Evolutionary conservation across 2,329 filamentous ascomycete species (phyloP).

Genomic region (Lizonia empirigonia): DNA sequence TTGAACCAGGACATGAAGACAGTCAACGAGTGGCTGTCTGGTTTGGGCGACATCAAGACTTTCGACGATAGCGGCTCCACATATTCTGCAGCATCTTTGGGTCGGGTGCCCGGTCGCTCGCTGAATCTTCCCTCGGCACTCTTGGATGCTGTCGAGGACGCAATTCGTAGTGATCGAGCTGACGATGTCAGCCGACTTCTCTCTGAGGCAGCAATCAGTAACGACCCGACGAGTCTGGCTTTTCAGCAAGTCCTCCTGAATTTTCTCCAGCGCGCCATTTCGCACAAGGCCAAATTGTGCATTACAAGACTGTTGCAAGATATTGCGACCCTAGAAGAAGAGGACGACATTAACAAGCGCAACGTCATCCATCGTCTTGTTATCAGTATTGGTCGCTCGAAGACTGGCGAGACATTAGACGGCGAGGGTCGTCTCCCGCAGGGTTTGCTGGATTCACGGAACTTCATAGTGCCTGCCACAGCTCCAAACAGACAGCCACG

Average conservation of each 20-base stretch:
- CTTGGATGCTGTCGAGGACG: slow-evolving; percentile 73
- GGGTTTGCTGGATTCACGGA: slow-evolving; percentile 62
- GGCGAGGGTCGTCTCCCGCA: slow-evolving; percentile 59
- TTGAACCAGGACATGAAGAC: slow-evolving; percentile 64
- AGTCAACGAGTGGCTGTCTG: slow-evolving; percentile 91
- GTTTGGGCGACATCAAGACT: slow-evolving; percentile 77
- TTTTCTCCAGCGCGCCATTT: slow-evolving; percentile 77
- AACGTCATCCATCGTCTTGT: slow-evolving; percentile 93
- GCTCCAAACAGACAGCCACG: slow-evolving; percentile 68
- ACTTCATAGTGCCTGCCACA: slow-evolving; percentile 80
- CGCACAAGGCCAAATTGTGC: slow-evolving; percentile 69
- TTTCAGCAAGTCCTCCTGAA: slow-evolving; percentile 76
- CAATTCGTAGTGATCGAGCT: slow-evolving; percentile 72
- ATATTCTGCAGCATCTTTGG: slow-evolving; percentile 71
- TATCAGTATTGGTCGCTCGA: slow-evolving; percentile 84
- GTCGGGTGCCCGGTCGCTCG: slow-evolving; percentile 75
- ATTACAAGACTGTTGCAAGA: slow-evolving; percentile 73
- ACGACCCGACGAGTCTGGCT: slow-evolving; percentile 54
- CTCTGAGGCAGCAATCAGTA: slow-evolving; percentile 61
- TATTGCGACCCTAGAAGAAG: slow-evolving; percentile 76
- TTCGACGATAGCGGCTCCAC: slow-evolving; percentile 75
- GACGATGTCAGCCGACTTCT: slow-evolving; percentile 61
- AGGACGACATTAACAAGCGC: slow-evolving; percentile 89
- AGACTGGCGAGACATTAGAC: slow-evolving; percentile 57
- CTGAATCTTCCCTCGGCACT: slow-evolving; percentile 71